Base-by-base conservation (phyloP, 768 basidiomycete species). In the Leccinum barrowsii region DNA sequence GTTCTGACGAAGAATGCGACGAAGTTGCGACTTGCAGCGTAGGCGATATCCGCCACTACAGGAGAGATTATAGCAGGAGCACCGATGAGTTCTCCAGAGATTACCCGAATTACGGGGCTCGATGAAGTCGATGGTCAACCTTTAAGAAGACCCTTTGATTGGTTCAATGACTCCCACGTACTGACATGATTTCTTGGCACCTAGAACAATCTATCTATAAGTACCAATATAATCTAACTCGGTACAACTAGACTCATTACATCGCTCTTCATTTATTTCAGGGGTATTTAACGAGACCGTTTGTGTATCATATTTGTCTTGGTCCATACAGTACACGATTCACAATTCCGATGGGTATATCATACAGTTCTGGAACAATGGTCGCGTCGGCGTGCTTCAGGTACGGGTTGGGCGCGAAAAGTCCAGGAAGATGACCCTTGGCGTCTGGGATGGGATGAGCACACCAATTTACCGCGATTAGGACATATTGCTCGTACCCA, bases 301-400 rank as follows among this genome's bases (percentile, higher is more conserved):
- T 52, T 54, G 34, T 49, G 65, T 63, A 60, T 56, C 49, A 61
- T 60, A 50, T 64, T 62, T 55, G 50, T 52, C 54, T 54, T 61
- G 32, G 71, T 17, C 71, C 66, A 58, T 91, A 92, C 32, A 89
- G 65, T 50, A 90, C 84, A 52, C 86, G 84, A 64, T 92, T 92
- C 30, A 93, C 89, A 47, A 91, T 69, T 12, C 88, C 87, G 52
- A 91, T 84, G 4, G 92, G 92, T 61, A 94, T 83, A 70, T 94
- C 92, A 70, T 90, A 90, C 40, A 89, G 72, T 58, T 86, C 85
- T 4, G 89, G 86, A 15, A 82, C 76, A 26, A 81, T 75, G 59
- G 76, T 72, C 1, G 75, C 67, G 54, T 77, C 70, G 2, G 82
- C 77, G 42, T 83, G 76, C 8, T 70, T 74, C 52, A 82, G 65